phyloP scores from a whole-genome alignment of 139 green algal species.

The Astrephomene gubernaculifera region DNA sequence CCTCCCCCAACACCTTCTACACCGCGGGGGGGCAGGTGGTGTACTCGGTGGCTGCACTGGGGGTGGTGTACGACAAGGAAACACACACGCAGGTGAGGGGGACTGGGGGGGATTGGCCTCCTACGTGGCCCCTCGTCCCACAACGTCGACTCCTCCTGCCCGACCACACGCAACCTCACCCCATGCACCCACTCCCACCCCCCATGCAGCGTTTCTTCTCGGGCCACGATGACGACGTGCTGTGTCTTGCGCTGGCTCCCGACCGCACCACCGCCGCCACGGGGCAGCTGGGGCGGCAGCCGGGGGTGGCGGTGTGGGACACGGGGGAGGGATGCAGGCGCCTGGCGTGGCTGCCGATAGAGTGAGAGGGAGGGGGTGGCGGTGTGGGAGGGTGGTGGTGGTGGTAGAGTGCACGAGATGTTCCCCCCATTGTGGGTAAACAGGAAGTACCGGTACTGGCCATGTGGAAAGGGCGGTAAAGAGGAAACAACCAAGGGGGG shows the following conservation, averaged over 20 bases:
- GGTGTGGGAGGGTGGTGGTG: no score
- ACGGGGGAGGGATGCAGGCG: slow-evolving; percentile 9
- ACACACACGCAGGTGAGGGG: slow-evolving; percentile 13
- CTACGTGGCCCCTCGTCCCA: neutral
- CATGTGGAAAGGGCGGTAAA: no score
- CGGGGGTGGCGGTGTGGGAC: slow-evolving; percentile 59
- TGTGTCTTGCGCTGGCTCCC: slow-evolving; percentile 63
- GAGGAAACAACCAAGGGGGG: no score
- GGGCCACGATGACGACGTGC: slow-evolving; percentile 81
- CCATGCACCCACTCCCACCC: neutral
- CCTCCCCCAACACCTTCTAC: slow-evolving; percentile 70
- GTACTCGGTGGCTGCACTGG: slow-evolving; percentile 73
- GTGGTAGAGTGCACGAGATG: no score
- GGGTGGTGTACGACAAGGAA: slow-evolving; percentile 72
- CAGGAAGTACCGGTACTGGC: no score
- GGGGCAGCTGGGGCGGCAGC: slow-evolving; percentile 66
- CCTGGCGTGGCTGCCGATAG: slow-evolving; percentile 8
- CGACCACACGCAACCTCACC: neutral
- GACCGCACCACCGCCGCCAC: slow-evolving; percentile 58
- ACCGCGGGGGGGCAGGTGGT: slow-evolving; percentile 56
- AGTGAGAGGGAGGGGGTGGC: neutral
- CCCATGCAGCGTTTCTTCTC: slow-evolving; percentile 70
- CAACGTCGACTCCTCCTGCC: neutral
- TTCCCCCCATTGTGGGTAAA: no score
- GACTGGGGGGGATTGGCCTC: neutral